A percentile compares a stretch with the other conserved stretches of the same genome.
Conservation (phyloP, 2,329 filamentous ascomycete genomes). For the Exophiala sp. region DNA sequence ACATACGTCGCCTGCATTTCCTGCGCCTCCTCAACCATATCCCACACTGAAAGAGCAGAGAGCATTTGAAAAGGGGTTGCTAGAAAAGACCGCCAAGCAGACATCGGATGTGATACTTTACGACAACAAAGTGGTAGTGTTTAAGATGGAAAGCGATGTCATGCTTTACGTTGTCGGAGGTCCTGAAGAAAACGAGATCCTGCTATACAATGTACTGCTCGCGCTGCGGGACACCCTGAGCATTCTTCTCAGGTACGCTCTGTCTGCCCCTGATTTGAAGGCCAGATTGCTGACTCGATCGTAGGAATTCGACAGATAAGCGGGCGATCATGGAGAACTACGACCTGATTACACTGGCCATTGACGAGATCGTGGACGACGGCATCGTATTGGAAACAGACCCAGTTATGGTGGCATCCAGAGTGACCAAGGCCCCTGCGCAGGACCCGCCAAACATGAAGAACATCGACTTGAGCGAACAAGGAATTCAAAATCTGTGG, state of each 20-base stretch:
- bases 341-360: slow-evolving; percentile 84
- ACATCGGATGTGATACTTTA: slow-evolving; percentile 94
- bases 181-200: slow-evolving; percentile 90
- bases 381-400: slow-evolving; percentile 97
- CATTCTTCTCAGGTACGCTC: slow-evolving; percentile 77
- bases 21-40: slow-evolving; percentile 65
- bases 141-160: slow-evolving; percentile 96
- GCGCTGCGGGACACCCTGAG: slow-evolving; percentile 86
- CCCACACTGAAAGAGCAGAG: slow-evolving; percentile 88
- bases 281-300: slow-evolving; percentile 9
- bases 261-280: background rate
- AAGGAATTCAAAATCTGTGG: slow-evolving; percentile 88
- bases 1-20: slow-evolving; percentile 53
- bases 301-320: slow-evolving; percentile 91
- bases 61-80: slow-evolving; percentile 88
- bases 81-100: slow-evolving; percentile 95
- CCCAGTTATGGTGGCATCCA: slow-evolving; percentile 83
- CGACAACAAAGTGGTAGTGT: slow-evolving; percentile 91
- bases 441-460: slow-evolving; percentile 84
- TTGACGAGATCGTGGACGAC: slow-evolving; percentile 93
- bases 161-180: slow-evolving; percentile 92
- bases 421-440: slow-evolving; percentile 84
- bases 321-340: slow-evolving; percentile 98
- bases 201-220: slow-evolving; percentile 90
- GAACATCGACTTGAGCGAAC: slow-evolving; percentile 91